Conservation (phyloP, 176 grass and related monocot genomes). For the Pontederia crassipes region DNA sequence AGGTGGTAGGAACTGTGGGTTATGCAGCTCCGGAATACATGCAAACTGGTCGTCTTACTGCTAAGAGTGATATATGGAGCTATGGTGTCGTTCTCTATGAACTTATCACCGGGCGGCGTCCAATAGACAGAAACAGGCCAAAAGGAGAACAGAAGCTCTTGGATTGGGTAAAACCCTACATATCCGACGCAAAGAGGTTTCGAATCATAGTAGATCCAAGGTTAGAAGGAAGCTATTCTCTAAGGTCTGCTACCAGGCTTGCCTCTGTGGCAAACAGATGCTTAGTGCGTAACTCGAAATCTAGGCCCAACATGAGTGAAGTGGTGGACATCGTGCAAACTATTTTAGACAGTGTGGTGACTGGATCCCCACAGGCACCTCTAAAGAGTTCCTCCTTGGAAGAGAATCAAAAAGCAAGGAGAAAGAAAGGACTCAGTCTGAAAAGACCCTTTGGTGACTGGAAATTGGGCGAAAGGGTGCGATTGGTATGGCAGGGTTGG, state of each 20-base stretch:
- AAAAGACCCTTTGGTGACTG: slow-evolving; percentile 45
- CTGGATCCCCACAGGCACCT: slow-evolving; percentile 44
- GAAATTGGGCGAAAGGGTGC: slow-evolving; percentile 23
- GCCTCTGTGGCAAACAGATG: slow-evolving; percentile 70
- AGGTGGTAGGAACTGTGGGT: slow-evolving; percentile 85
- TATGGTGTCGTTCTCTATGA: slow-evolving; percentile 92
- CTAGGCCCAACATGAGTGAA: slow-evolving; percentile 92
- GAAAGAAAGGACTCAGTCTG: slow-evolving; percentile 34
- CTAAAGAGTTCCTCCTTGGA: slow-evolving; percentile 25
- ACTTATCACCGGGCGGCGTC: slow-evolving; percentile 74
- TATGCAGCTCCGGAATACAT: slow-evolving; percentile 95
- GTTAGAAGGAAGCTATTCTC: slow-evolving; percentile 54
- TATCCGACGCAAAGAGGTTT: slow-evolving; percentile 46
- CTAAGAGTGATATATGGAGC: slow-evolving; percentile 88
- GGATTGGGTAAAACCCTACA: slow-evolving; percentile 93
- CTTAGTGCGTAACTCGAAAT: slow-evolving; percentile 46
- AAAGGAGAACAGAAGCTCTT: slow-evolving; percentile 87
- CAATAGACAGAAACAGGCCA: slow-evolving; percentile 76
- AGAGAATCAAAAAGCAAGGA: slow-evolving; percentile 8
- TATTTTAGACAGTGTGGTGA: slow-evolving; percentile 36
- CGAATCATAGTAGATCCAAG: slow-evolving; percentile 68
- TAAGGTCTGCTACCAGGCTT: slow-evolving; percentile 60
- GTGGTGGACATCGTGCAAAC: slow-evolving; percentile 67
- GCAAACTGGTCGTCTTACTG: slow-evolving; percentile 74
- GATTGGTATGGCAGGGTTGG: slow-evolving; percentile 58